phyloP scores from a whole-genome alignment of 768 basidiomycete genomes.

The Leccinum barrowsii region DNA sequence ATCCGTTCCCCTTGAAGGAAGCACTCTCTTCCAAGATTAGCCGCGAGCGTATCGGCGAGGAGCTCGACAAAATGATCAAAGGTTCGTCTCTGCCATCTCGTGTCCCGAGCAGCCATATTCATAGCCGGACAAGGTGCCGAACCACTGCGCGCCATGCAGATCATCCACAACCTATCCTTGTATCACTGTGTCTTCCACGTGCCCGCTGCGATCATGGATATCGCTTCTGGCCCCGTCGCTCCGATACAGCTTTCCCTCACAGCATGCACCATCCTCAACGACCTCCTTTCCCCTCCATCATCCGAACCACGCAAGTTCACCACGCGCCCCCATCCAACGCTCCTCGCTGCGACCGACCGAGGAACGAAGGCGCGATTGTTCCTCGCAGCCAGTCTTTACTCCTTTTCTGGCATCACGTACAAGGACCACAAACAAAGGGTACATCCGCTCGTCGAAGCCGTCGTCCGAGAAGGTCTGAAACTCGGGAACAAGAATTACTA shows the following conservation, averaged over 20 bases:
- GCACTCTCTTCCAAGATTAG: constrained; percentile 79
- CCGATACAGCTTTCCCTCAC: constrained; percentile 44
- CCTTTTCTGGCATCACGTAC: constrained; percentile 60
- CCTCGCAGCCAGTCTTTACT: constrained; percentile 73
- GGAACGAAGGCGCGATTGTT: constrained; percentile 59
- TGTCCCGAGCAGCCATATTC: background rate
- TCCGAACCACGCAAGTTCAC: constrained; percentile 10
- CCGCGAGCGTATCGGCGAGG: constrained; percentile 88
- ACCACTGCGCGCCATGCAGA: constrained; percentile 67
- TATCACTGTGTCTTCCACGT: constrained; percentile 66
- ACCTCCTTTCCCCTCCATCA: constrained; percentile 36
- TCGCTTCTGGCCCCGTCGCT: constrained; percentile 43
- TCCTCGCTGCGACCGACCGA: constrained; percentile 34
- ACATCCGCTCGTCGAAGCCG: constrained; percentile 58
- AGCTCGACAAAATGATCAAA: constrained; percentile 92
- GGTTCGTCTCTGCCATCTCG: constrained; percentile 39
- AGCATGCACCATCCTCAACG: constrained; percentile 56
- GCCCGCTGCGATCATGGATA: constrained; percentile 39
- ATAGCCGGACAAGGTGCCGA: constrained; percentile 52
- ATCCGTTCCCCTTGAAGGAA: constrained; percentile 35
- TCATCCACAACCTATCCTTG: constrained; percentile 73
- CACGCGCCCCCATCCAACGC: constrained; percentile 33
- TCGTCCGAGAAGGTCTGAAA: constrained; percentile 82
- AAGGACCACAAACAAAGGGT: constrained; percentile 61
- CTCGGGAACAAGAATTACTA: constrained; percentile 75